Evolutionary conservation across 148 eudicot species (phyloP), one percentile per base, ranked within the genome.

Genomic region (Gaultheria prostrata): DNA sequence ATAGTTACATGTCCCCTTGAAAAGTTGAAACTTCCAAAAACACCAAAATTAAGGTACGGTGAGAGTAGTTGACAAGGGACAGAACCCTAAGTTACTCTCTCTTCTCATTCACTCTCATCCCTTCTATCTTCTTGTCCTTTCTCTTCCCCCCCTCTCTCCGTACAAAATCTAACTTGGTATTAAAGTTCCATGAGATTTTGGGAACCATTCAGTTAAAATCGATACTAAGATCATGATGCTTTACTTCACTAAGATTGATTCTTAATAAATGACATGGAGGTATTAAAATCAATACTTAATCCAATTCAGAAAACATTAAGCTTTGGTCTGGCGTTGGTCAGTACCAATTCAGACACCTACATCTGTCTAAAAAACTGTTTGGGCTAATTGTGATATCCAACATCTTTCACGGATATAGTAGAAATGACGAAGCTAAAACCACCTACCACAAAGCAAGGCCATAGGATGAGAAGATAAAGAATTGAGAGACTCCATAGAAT

Each of bases 391-490:
- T 39, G 53, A 48, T 76, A 45, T 69, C 18, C 39, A 69, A 69
- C 73, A 39, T 39, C 43, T 39, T 39, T 6, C 43, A 39, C 43
- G 43, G 43, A 39, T 39, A 39, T 39, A 39, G 35, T 70, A 15
- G 18, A 32, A 32, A 32, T 32, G 77, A 43, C 45, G 30, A 20
- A 76, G 18, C 57, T 49, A 49, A 28, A 76, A 76, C 69, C 21
- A 49, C 82, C 24, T 95, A 96, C 99, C 99, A 97, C 81, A 97
- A 88, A 79, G 99, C 98, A 73, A 97, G 97, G 87, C 93, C 99
- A 45, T 97, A 97, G 79, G 94, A 92, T 53, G 99, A 93, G 84
- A 97, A 97, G 88, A 97, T 94, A 93, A 97, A 97, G 89, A 97
- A 97, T 78, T 97, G 99, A 33, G 97, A 88, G 85, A 97, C 88